These are phyloP conservation scores for Rhodotorula paludigena DNA, from an alignment of 768 basidiomycete species.

Conservation along the genomic window DNA sequence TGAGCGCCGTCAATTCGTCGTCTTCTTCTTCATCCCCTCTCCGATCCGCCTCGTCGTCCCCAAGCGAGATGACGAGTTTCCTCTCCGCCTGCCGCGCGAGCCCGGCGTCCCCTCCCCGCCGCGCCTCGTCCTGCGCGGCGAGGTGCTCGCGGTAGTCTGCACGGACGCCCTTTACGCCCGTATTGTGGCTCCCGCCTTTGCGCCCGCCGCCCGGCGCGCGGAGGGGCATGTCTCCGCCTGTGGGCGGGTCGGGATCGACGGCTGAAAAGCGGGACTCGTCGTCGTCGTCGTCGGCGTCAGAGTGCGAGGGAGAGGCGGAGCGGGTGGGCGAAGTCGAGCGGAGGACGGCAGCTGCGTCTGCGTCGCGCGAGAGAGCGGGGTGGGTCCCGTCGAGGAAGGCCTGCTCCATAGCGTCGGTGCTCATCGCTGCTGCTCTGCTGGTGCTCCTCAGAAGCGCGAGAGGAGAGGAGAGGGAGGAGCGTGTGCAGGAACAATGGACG, in stretches of 20 bases:
- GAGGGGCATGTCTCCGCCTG: neutral
- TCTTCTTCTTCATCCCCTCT: slow-evolving; percentile 30
- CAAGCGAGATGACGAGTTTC: slow-evolving; percentile 30
- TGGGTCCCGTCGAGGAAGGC: slow-evolving; percentile 38
- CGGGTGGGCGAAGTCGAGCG: slow-evolving; percentile 25
- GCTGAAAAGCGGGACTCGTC: slow-evolving; percentile 6
- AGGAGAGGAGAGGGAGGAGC: neutral
- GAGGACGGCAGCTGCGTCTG: slow-evolving; percentile 14
- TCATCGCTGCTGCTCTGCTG: neutral
- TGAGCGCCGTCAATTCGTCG: slow-evolving; percentile 17
- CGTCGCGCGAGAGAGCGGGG: slow-evolving; percentile 34
- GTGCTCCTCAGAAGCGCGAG: fast-evolving
- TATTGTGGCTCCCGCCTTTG: slow-evolving; percentile 23
- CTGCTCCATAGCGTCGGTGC: slow-evolving; percentile 20
- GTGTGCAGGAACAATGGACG: too few relatives aligned
- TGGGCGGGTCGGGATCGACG: slow-evolving; percentile 22
- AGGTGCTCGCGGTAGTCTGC: slow-evolving; percentile 35
- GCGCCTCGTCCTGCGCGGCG: neutral
- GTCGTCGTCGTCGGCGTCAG: neutral
- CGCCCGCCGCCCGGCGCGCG: slow-evolving; percentile 7
- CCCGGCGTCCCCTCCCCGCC: neutral
- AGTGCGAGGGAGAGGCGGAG: too few relatives aligned
- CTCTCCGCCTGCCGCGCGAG: slow-evolving; percentile 9
- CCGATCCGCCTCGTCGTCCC: neutral
- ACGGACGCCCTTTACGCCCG: slow-evolving; percentile 43